phyloP scores from a whole-genome alignment of 2,329 filamentous ascomycete genomes.

The Trichoderma brevicompactum region DNA sequence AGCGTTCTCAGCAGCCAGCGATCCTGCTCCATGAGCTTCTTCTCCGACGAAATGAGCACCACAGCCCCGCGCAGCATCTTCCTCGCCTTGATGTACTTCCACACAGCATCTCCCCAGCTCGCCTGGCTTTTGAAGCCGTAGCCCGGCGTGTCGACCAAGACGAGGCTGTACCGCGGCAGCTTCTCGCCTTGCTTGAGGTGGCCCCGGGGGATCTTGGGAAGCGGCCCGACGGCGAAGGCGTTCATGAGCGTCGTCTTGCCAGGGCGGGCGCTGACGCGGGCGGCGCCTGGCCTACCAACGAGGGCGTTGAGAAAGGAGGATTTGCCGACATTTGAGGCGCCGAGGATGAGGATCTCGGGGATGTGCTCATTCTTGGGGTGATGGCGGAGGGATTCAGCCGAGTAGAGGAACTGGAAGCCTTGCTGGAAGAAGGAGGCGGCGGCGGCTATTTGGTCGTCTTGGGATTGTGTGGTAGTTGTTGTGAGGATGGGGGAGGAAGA shows the following conservation, averaged over 20 bases:
- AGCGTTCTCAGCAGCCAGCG: slow-evolving; percentile 53
- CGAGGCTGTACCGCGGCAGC: slow-evolving; percentile 51
- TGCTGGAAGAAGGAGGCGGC: slow-evolving; percentile 43
- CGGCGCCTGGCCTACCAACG: slow-evolving; percentile 55
- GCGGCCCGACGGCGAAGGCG: slow-evolving; percentile 58
- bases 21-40: slow-evolving; percentile 56
- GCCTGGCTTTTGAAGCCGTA: slow-evolving; percentile 53
- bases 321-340: slow-evolving; percentile 88
- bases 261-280: slow-evolving; percentile 55
- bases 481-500: slow-evolving; percentile 24
- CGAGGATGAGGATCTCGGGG: slow-evolving; percentile 74
- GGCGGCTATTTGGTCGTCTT: slow-evolving; percentile 35
- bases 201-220: slow-evolving; percentile 37
- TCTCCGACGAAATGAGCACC: slow-evolving; percentile 58
- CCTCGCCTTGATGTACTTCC: slow-evolving; percentile 55
- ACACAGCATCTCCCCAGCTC: slow-evolving; percentile 58
- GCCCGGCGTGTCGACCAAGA: slow-evolving; percentile 57
- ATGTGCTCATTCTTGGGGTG: slow-evolving; percentile 56
- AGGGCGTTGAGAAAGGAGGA: slow-evolving; percentile 87
- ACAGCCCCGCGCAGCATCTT: slow-evolving; percentile 56
- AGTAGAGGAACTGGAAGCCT: slow-evolving; percentile 52
- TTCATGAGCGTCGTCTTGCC: slow-evolving; percentile 62
- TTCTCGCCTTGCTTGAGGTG: slow-evolving; percentile 43
- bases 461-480: slow-evolving; percentile 30
- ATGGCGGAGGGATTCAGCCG: slow-evolving; percentile 52